These are phyloP conservation scores for Dipodascus geniculatus DNA, from an alignment of 805 yeast genomes.

Conservation along the genomic window DNA sequence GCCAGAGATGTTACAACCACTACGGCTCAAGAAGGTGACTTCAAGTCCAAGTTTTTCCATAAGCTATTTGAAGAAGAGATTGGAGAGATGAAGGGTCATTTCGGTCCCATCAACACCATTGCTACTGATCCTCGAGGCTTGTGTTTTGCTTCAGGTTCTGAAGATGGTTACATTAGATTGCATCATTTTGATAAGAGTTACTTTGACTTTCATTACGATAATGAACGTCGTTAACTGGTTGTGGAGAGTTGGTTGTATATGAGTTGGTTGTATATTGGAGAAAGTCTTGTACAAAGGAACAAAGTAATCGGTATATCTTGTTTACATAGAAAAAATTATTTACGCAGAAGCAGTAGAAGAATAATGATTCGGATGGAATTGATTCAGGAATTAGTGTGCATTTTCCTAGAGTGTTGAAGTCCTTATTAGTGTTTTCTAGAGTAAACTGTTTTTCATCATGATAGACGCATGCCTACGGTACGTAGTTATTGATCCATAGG, in stretches of 20 bases:
- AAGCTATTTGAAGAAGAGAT: constrained; percentile 91
- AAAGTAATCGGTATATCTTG: neutral
- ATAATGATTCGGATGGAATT: too few species aligned
- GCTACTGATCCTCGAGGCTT: constrained; percentile 93
- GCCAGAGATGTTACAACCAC: constrained; percentile 98
- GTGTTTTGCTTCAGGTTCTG: constrained; percentile 94
- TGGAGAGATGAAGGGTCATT: constrained; percentile 96
- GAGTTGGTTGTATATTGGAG: too few species aligned
- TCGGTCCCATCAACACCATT: constrained; percentile 93
- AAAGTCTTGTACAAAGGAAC: neutral
- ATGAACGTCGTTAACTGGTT: constrained; percentile 38
- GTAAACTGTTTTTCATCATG: neutral
- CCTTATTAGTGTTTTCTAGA: neutral
- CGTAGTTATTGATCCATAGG: too few species aligned
- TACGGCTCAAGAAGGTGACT: constrained; percentile 83
- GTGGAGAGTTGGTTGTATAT: too few species aligned
- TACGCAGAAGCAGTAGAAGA: too few species aligned
- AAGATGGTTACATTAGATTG: constrained; percentile 93
- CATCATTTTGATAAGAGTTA: constrained; percentile 89
- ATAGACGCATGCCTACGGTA: neutral
- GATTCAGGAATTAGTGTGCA: neutral
- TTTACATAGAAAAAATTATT: too few species aligned
- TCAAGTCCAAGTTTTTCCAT: constrained; percentile 93
- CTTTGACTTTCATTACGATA: constrained; percentile 87
- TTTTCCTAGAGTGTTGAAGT: neutral